Conservation (phyloP, 2,329 filamentous ascomycete genomes). For the Fusarium secorum region DNA sequence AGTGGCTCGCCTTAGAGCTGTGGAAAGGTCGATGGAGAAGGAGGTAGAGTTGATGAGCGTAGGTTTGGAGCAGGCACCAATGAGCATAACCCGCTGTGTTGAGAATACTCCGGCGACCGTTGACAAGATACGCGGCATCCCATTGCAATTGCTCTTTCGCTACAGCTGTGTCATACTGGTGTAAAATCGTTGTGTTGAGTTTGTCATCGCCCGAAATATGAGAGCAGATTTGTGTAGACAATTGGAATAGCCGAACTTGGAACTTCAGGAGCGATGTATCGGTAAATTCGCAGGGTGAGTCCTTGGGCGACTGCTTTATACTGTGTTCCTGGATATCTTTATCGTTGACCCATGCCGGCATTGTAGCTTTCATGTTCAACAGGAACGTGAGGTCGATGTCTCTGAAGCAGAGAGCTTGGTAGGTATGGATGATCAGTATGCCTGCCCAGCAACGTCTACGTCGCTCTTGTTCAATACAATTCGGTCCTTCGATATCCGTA, state of each 20-base stretch:
- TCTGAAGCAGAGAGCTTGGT: slow-evolving; percentile 4
- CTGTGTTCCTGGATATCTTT: not conserved
- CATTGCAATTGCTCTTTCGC: not conserved
- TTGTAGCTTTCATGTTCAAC: slow-evolving; percentile 6
- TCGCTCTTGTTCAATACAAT: not conserved
- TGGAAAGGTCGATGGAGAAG: slow-evolving; percentile 6
- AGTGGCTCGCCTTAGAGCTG: not conserved
- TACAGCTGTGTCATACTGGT: not conserved
- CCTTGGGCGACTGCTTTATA: fast-evolving
- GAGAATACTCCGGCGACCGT: not conserved
- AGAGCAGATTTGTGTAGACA: not conserved
- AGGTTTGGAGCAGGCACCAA: slow-evolving; percentile 12
- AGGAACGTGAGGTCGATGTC: slow-evolving; percentile 9
- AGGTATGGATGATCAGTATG: not conserved
- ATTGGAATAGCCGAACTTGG: not conserved
- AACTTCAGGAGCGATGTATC: slow-evolving; percentile 1
- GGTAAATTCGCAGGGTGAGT: not conserved
- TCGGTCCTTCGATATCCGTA: fast-evolving
- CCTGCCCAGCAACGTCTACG: slow-evolving; percentile 1
- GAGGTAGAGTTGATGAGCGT: slow-evolving; percentile 11
- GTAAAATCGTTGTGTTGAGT: not conserved
- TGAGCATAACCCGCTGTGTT: slow-evolving; percentile 2
- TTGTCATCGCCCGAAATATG: not conserved
- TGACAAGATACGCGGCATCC: not conserved
- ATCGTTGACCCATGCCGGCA: slow-evolving; percentile 7